Base-by-base conservation (phyloP, 192 early-diverging fungal genomes). In the Irineochytrium annulatum region DNA sequence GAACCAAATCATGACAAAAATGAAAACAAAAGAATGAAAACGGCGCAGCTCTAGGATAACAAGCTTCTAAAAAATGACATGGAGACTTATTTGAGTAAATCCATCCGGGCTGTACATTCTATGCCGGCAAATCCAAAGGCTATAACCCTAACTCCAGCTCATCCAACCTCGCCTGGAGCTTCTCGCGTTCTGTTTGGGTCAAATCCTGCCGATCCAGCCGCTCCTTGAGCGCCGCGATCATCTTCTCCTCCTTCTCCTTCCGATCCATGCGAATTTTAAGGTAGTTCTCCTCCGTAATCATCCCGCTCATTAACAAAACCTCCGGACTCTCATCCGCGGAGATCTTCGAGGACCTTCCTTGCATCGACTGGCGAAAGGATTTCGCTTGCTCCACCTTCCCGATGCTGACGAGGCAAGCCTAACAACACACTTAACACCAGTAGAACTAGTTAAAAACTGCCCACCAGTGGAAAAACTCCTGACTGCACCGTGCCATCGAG, bases 121-220 rank as follows among this genome's bases (percentile, higher is more conserved):
- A n/a, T n/a, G n/a, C n/a, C n/a, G n/a, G n/a, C n/a, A n/a, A n/a
- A n/a, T n/a, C n/a, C n/a, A n/a, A n/a, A n/a, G n/a, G n/a, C n/a
- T n/a, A n/a, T n/a, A n/a, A n/a, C 22, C 67, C 67, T 39, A 69
- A 46, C 55, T 69, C 67, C 14, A 69, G 31, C 55, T 69, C 67
- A 57, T 69, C 67, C 67, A 69, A 49, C 41, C 67, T 33, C 8
- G 49, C 57, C 43, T 65, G 63, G 39, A 65, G 29, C 45, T 65
- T 65, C 43, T 44, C 43, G 29, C 63, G 20, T 34, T 65, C 63
- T 1, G 13, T 54, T 33, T 56, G 29, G 5, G 20, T 24, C n/a
- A 65, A 44, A 6, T n/a, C 46, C 3, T 39, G 17, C 2, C 2
- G 24, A 1, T 29, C 33, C 16, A 65, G 41, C 6, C 63, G 52